Percentiles rank a stretch among this genome's conserved stretches.
Evolutionary conservation across 2,329 filamentous ascomycete genomes (phyloP).

Genomic region (Alternaria conjuncta): DNA sequence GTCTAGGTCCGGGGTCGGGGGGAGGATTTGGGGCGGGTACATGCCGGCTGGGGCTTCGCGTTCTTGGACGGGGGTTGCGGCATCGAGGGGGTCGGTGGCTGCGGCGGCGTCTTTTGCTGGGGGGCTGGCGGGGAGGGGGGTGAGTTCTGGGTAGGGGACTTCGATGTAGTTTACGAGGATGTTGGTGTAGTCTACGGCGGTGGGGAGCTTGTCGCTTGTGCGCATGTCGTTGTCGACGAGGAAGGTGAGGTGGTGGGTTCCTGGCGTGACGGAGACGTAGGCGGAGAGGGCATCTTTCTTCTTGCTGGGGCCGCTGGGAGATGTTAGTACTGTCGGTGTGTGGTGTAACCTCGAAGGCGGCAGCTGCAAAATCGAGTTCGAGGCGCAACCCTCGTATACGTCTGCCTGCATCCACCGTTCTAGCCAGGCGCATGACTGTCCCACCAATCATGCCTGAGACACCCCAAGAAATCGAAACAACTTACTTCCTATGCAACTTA

Average conservation of each 20-base stretch:
- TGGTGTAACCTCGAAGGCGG: conserved; percentile 39
- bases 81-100: conserved; percentile 22
- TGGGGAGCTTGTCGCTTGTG: conserved; percentile 84
- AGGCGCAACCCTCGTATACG: neutral
- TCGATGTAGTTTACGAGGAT: conserved; percentile 99
- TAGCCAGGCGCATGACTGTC: neutral
- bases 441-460: conserved; percentile 10
- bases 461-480: conserved; percentile 33
- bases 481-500: conserved; percentile 83
- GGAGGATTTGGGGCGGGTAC: conserved; percentile 48
- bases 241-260: conserved; percentile 96
- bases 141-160: conserved; percentile 76
- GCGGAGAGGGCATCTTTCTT: conserved; percentile 71
- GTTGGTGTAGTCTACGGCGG: conserved; percentile 96
- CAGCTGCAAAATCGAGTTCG: conserved; percentile 5
- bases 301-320: conserved; percentile 48
- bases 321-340: conserved; percentile 38
- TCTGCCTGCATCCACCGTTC: neutral
- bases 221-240: conserved; percentile 93
- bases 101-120: conserved; percentile 10
- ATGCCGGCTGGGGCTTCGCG: conserved; percentile 31
- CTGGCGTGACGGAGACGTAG: conserved; percentile 82
- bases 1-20: conserved; percentile 54
- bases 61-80: conserved; percentile 35
- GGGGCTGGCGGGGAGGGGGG: conserved; percentile 37